A percentile compares a stretch with the other conserved stretches of the same genome.
phyloP scores from a whole-genome alignment of 176 grass and related monocot species.

The Carex scoparia region DNA sequence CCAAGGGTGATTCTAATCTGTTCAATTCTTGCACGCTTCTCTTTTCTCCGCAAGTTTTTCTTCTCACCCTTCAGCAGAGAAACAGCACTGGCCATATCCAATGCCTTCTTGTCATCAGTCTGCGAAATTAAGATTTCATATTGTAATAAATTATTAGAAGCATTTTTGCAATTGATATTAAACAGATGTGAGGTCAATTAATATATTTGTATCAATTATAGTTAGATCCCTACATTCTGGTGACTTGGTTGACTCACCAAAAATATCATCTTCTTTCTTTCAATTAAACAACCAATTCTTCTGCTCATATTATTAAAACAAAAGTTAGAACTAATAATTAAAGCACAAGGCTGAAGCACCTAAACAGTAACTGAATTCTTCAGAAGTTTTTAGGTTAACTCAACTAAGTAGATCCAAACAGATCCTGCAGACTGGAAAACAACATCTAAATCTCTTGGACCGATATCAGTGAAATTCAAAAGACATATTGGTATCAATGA shows the following conservation, averaged over 20 bases:
- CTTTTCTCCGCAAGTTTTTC: conserved; percentile 86
- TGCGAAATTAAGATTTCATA: conserved; percentile 32
- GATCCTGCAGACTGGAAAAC: background rate
- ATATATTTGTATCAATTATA: background rate
- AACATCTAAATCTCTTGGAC: background rate
- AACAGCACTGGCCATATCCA: conserved; percentile 61
- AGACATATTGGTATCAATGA: conserved; percentile 9
- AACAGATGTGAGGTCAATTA: background rate
- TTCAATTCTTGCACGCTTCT: conserved; percentile 93
- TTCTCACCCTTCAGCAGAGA: conserved; percentile 80
- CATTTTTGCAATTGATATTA: background rate
- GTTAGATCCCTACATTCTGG: background rate
- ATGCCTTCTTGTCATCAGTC: conserved; percentile 44
- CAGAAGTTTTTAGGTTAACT: background rate
- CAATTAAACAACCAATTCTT: background rate
- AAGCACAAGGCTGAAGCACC: background rate
- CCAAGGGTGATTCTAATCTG: conserved; percentile 94
- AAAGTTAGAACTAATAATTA: background rate
- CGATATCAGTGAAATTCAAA: background rate
- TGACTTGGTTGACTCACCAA: background rate
- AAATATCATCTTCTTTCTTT: background rate
- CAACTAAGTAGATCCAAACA: background rate
- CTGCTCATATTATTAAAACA: background rate
- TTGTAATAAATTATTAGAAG: background rate
- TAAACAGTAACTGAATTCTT: background rate